phyloP scores from a whole-genome alignment of 2,329 filamentous ascomycete genomes.

The Pezicula rhizophila region DNA sequence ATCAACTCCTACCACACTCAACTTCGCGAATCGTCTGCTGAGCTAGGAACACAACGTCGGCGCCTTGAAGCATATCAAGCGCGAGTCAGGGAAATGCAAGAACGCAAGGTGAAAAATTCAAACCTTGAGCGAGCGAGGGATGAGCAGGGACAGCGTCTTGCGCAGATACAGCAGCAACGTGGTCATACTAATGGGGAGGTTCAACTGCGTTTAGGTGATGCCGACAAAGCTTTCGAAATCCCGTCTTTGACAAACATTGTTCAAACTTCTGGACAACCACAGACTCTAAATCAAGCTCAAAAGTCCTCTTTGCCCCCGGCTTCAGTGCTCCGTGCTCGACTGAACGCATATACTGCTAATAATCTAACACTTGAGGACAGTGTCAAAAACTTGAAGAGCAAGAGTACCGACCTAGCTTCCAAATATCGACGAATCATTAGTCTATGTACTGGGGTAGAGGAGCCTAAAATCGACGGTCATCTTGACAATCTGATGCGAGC shows the following conservation, averaged over 20 bases:
- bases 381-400: conserved; percentile 66
- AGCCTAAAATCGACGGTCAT: conserved; percentile 67
- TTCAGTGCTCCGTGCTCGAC: conserved; percentile 57
- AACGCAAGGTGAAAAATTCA: conserved; percentile 61
- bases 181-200: conserved; percentile 46
- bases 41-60: conserved; percentile 71
- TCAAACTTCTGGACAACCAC: conserved; percentile 31
- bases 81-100: conserved; percentile 57
- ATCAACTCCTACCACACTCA: conserved; percentile 78
- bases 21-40: conserved; percentile 73
- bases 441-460: conserved; percentile 77
- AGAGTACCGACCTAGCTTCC: conserved; percentile 76
- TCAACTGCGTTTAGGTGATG: conserved; percentile 37
- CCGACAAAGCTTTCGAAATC: conserved; percentile 24
- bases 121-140: conserved; percentile 73
- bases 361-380: conserved; percentile 62
- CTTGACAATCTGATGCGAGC: conserved; percentile 77
- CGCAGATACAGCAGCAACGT: conserved; percentile 40
- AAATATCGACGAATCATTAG: conserved; percentile 86
- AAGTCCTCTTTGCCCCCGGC: conserved; percentile 46
- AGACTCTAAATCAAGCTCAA: conserved; percentile 36
- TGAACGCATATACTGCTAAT: conserved; percentile 64
- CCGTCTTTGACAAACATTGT: conserved; percentile 15
- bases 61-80: conserved; percentile 65
- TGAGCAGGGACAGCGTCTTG: conserved; percentile 55